Evolutionary conservation across 192 early-diverging fungal genomes (phyloP), one percentile per base, ranked within the genome.

Genomic region (Geosiphon pyriformis): DNA sequence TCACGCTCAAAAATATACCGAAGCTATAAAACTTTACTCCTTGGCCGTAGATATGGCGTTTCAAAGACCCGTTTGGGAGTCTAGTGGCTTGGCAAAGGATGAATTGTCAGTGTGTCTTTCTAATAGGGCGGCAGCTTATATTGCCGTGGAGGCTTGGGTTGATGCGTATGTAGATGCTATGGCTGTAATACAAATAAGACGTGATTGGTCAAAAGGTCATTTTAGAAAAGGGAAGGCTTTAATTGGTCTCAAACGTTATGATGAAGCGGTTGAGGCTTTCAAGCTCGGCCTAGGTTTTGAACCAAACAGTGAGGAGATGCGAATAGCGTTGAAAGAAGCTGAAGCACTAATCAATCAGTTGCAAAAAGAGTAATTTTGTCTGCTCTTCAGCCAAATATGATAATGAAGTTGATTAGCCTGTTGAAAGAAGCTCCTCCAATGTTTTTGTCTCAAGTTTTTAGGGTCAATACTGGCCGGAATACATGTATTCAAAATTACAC

Each of bases 1-100:
- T 82, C 91, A 90, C 17, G 80, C 75, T 12, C 89, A 90, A 70
- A 86, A 93, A 33, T 92, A 88, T 70, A 78, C 79, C 26, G 87
- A 91, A 68, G 94, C 96, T 18, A 89, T 96, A 69, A 75, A 79
- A 4, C 83, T 86, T 49, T 98, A 98, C 78, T 86, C 90, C 25
- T 86, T 92, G 70, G 96, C 96, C 6, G 86, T 96, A 51, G 90
- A 86, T 25, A 71, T 94, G 30, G 85, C 88, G 1, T 83, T 81
- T 63, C 83, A 85, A 68, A 72, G 89, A 35, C 88, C 87, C 20
- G 71, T 89, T 52, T 91, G 89, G 89, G 89, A 91, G 55, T 83
- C 89, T 3, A 76, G 77, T 48, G 79, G 75, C n/a, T 73, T 82
- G 6, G 78, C 83, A 11, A 72, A 82, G 47, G 88, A 90, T 68